Base-by-base conservation (phyloP, 768 basidiomycete genomes). In the Boletus pseudopeckii region DNA sequence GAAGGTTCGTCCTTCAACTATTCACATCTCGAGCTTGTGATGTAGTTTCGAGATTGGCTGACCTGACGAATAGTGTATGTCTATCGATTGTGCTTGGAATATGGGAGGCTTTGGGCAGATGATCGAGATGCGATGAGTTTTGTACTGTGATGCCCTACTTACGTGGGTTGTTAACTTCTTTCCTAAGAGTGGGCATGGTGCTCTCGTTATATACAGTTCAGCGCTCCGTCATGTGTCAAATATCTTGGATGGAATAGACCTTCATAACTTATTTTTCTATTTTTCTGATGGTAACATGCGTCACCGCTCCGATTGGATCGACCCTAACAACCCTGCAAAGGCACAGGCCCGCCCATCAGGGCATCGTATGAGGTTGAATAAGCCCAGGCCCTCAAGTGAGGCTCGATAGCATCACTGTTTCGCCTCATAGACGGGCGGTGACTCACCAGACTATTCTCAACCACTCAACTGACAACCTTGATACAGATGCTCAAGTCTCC, bases 81-180 rank as follows among this genome's bases (percentile, higher is more conserved):
- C 7, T 96, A 90, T 71, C 78, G 94, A 61, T 74, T 96, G 20
- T 89, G 88, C 60, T 70, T 97, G 41, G 94, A 97, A 69, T 98
- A 92, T 77, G 92, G 87, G 32, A 74, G 94, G 15, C 74, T 98
- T 24, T 86, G 81, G 75, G 81, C 86, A 10, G 92, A 97, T 64
- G 90, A 96, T 71, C 80, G 94, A 39, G 88, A 88, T 36, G 74
- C 81, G 30, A 88, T 86, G 89, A 63, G 56, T 48, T 77, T 72
- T 36, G 51, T 56, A 18, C n/a, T 66, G 38, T 64, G 56, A 65
- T 28, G 18, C 15, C 11, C 14, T 49, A 43, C 8, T 26, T 5
- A 28, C 1, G 5, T 46, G 45, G 9, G n/a, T 17, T 17, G 15
- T 46, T 8, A 70, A 41, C 47, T 11, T 18, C 17, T 26, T 26